Percentiles rank a stretch among this genome's conserved stretches.
Conservation (phyloP, 768 basidiomycete species). For the Cyathus striatus region DNA sequence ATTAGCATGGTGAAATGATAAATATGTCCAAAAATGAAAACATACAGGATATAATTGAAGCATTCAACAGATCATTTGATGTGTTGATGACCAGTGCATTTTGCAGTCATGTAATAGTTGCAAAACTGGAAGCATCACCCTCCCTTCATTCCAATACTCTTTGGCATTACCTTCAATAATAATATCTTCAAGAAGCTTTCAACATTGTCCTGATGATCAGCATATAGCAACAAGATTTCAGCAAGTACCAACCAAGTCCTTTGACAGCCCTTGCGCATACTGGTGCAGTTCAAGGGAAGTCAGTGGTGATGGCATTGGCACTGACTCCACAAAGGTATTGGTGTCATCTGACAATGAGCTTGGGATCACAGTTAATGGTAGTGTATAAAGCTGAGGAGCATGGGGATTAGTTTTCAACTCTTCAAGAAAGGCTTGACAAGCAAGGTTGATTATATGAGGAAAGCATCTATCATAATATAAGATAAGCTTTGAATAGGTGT, state of each 20-base stretch:
- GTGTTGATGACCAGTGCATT: constrained; percentile 1
- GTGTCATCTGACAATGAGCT: too few species aligned
- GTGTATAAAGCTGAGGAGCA: too few species aligned
- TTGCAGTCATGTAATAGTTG: constrained; percentile 1
- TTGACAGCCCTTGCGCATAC: neutral
- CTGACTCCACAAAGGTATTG: too few species aligned
- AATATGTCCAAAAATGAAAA: neutral
- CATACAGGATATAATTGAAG: neutral
- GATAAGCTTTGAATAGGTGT: too few species aligned
- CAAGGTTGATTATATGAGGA: constrained; percentile 1
- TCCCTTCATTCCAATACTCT: neutral
- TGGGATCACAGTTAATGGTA: too few species aligned
- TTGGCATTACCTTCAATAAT: neutral
- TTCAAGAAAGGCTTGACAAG: neutral
- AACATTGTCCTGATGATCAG: neutral
- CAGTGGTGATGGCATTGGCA: too few species aligned
- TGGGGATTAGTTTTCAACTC: constrained; percentile 1
- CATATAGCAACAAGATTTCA: neutral
- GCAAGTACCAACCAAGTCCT: neutral
- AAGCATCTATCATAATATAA: neutral
- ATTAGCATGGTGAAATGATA: neutral
- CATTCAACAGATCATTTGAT: neutral
- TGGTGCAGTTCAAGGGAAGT: too few species aligned
- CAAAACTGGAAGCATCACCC: neutral
- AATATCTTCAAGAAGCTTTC: neutral